These are phyloP conservation scores for Kockovaella imperatae DNA, from an alignment of 768 basidiomycete species.

Conservation along the genomic window DNA sequence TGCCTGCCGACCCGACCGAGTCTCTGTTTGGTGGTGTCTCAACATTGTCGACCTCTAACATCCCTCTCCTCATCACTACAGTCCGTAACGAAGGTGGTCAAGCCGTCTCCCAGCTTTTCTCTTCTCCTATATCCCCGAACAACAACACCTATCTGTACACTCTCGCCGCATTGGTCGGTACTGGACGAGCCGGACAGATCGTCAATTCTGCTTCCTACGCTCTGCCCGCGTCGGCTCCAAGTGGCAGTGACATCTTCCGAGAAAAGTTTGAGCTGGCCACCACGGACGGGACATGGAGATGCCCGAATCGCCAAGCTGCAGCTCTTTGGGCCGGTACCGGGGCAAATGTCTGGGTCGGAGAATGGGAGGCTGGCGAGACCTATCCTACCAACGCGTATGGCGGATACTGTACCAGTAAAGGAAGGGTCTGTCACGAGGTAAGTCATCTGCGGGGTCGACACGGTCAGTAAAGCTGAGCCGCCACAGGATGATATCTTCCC, in stretches of 20 bases:
- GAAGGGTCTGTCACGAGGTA: slow-evolving; percentile 40
- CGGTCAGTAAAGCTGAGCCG: not conserved
- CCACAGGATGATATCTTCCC: slow-evolving; percentile 32
- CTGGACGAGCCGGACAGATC: slow-evolving; percentile 15
- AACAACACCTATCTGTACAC: slow-evolving; percentile 14
- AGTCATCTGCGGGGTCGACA: slow-evolving; percentile 1
- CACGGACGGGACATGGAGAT: slow-evolving; percentile 34
- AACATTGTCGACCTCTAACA: slow-evolving; percentile 48
- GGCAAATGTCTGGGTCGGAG: slow-evolving; percentile 38
- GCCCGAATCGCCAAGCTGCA: slow-evolving; percentile 26
- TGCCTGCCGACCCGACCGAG: slow-evolving; percentile 52
- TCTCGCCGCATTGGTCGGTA: slow-evolving; percentile 10
- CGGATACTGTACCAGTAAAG: slow-evolving; percentile 18
- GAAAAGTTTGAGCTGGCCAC: slow-evolving; percentile 22
- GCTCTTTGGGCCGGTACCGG: slow-evolving; percentile 15
- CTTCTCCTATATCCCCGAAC: slow-evolving; percentile 30
- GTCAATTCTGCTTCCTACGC: slow-evolving; percentile 13
- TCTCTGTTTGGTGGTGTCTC: slow-evolving; percentile 52
- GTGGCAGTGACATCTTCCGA: slow-evolving; percentile 15
- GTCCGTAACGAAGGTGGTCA: slow-evolving; percentile 64
- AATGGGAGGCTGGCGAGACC: slow-evolving; percentile 27
- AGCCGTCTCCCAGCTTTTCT: slow-evolving; percentile 47
- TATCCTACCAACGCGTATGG: slow-evolving; percentile 22
- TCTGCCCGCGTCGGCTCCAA: not conserved
- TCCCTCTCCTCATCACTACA: slow-evolving; percentile 64